Base-by-base conservation (phyloP, 768 basidiomycete genomes). In the Kwoniella europaea region DNA sequence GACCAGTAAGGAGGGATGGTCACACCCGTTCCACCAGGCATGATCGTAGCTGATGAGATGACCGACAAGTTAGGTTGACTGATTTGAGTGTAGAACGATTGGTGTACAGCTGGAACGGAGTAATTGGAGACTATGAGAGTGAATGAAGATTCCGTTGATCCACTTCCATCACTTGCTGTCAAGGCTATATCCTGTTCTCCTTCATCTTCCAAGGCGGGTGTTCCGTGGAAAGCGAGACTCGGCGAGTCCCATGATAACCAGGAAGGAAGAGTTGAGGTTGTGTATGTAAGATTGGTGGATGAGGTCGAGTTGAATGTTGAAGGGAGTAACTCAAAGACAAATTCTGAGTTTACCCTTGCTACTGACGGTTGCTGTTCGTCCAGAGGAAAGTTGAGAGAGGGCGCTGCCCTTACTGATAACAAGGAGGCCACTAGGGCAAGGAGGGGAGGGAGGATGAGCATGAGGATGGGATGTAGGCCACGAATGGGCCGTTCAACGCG, bases 1-100 rank as follows among this genome's bases (percentile, higher is more conserved):
- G 92, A 93, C 92, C 94, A 97, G 62, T 86, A 84, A 3, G 88
- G 88, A 1, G 93, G 94, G n/a, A 96, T 88, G 62, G 93, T 87
- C 65, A 98, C 81, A 18, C 84, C 83, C 20, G 82, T 81, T 53
- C 78, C 73, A 15, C 78, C 77, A 7, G 82, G 78, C 16, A 83
- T 66, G 13, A 74, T 63, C 3, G 71, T 71, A 20, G 76, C 82
- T 1, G 82, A 81, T 43, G 79, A 64, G 65, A 83, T 78, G 5
- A 62, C 69, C 86, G 84, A 43, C 86, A 85, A 61, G 90, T 83
- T 66, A 87, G 82, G 68, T 90, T 90, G n/a, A 89, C 91, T 18
- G 90, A 92, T 71, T 92, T 85, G 50, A 88, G 89, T 42, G 86
- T 86, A 75, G 89, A 92, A 70, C 83, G 85, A 20, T 85, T 78